These are phyloP conservation scores for Pichiaceae sp. DNA, from an alignment of 1,139 yeast species.

Conservation along the genomic window DNA sequence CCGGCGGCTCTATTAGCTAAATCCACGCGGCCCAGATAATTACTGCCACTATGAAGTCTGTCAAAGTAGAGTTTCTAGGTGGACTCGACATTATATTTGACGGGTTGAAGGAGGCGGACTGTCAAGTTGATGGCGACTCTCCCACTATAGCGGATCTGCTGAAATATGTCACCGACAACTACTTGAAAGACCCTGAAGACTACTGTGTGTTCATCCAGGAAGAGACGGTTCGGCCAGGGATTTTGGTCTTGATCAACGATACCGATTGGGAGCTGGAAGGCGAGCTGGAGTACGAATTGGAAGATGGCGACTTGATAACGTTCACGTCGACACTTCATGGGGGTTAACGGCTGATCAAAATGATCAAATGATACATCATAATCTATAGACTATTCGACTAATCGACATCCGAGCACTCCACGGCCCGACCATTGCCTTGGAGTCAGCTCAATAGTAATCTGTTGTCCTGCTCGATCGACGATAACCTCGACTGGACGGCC, in stretches of 20 bases:
- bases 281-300: conserved; percentile 68
- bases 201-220: conserved; percentile 74
- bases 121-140: conserved; percentile 15
- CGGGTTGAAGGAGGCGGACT: conserved; percentile 29
- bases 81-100: conserved; percentile 47
- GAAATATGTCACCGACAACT: conserved; percentile 40
- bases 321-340: conserved; percentile 95
- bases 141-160: conserved; percentile 37
- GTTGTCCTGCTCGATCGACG: conserved; percentile 27
- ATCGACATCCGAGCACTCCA: conserved; percentile 68
- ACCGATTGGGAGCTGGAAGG: conserved; percentile 97
- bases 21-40: too few species aligned
- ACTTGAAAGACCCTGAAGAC: conserved; percentile 51
- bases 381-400: not conserved
- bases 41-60: not conserved
- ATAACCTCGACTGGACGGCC: conserved; percentile 27
- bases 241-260: conserved; percentile 83
- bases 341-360: conserved; percentile 48
- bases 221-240: conserved; percentile 80
- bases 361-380: not conserved
- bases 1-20: too few species aligned
- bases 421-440: conserved; percentile 51
- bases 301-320: conserved; percentile 68
- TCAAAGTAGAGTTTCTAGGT: conserved; percentile 25
- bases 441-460: not conserved